Evolutionary conservation across 257 asterid genomes (phyloP).

Genomic region (Craterostigma plantagineum): DNA sequence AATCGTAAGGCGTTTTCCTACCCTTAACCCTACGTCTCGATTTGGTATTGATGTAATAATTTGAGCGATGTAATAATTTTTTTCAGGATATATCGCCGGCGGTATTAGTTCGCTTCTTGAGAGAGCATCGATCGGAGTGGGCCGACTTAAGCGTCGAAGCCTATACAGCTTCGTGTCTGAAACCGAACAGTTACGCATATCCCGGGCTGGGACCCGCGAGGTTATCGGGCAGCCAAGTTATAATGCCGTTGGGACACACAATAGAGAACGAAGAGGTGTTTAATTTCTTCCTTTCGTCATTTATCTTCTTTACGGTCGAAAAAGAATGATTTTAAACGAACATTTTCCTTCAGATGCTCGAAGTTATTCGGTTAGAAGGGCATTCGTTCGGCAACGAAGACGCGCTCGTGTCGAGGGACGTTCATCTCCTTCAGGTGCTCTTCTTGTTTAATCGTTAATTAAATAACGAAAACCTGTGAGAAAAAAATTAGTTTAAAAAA

Average conservation of each 20-base stretch:
- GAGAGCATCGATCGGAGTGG: slow-evolving; percentile 99
- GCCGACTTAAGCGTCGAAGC: slow-evolving; percentile 94
- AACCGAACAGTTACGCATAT: slow-evolving; percentile 38
- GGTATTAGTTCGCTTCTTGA: slow-evolving; percentile 64
- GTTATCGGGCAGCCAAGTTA: slow-evolving; percentile 86
- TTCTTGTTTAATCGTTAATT: neutral
- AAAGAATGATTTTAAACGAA: neutral
- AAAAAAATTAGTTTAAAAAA: too few relatives aligned
- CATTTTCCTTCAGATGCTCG: slow-evolving; percentile 56
- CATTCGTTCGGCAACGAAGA: slow-evolving; percentile 69
- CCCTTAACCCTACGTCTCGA: neutral
- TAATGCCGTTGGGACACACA: slow-evolving; percentile 91
- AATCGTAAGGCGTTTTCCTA: neutral
- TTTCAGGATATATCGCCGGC: slow-evolving; percentile 86
- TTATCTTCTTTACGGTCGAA: neutral
- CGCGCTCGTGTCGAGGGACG: slow-evolving; percentile 66
- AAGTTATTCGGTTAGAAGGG: slow-evolving; percentile 87
- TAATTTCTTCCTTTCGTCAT: neutral
- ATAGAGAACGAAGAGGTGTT: slow-evolving; percentile 92
- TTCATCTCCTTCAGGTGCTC: slow-evolving; percentile 76
- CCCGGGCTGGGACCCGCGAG: slow-evolving; percentile 85
- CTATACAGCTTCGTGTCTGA: slow-evolving; percentile 63
- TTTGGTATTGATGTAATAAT: too few relatives aligned
- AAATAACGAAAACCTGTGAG: too few relatives aligned
- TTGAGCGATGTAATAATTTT: neutral